These are phyloP conservation scores for Colletotrichum neosansevieriae DNA, from an alignment of 2,329 filamentous ascomycete genomes.

Conservation along the genomic window DNA sequence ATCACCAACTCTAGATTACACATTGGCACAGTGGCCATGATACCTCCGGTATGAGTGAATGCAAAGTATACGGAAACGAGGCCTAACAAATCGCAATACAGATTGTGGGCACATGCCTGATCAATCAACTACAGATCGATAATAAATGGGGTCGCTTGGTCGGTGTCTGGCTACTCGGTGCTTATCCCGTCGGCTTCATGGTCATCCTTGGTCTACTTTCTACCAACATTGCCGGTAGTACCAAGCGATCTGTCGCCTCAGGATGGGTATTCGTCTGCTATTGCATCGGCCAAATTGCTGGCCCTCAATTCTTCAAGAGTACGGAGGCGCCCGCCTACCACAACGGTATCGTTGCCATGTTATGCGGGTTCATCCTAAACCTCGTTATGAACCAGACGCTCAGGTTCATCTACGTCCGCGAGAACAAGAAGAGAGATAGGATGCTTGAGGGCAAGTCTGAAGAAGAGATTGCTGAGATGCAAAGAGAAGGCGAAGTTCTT, in stretches of 20 bases:
- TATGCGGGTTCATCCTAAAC: slow-evolving; percentile 29
- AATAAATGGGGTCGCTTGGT: slow-evolving; percentile 36
- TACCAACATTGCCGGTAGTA: slow-evolving; percentile 48
- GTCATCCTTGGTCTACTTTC: slow-evolving; percentile 40
- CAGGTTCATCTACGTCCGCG: slow-evolving; percentile 24
- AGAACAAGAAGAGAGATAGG: slow-evolving; percentile 25
- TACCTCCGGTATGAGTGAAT: slow-evolving; percentile 23
- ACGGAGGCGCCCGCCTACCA: slow-evolving; percentile 32
- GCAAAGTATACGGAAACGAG: background rate
- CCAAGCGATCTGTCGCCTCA: slow-evolving; percentile 46
- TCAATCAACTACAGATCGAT: slow-evolving; percentile 34
- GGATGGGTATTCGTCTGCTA: slow-evolving; percentile 49
- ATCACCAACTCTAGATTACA: slow-evolving; percentile 25
- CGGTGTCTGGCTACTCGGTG: slow-evolving; percentile 33
- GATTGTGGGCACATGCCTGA: slow-evolving; percentile 34
- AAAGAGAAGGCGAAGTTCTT: slow-evolving; percentile 27
- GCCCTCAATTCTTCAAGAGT: slow-evolving; percentile 49
- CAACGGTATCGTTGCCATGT: slow-evolving; percentile 35
- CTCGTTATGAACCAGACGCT: slow-evolving; percentile 33
- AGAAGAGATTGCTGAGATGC: slow-evolving; percentile 35
- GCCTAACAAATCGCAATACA: background rate
- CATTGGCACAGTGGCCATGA: slow-evolving; percentile 29
- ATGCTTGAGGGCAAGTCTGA: slow-evolving; percentile 33
- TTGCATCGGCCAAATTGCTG: slow-evolving; percentile 47
- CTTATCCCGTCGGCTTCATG: slow-evolving; percentile 38